phyloP scores from a whole-genome alignment of 768 basidiomycete species.

The Auricularia cornea region DNA sequence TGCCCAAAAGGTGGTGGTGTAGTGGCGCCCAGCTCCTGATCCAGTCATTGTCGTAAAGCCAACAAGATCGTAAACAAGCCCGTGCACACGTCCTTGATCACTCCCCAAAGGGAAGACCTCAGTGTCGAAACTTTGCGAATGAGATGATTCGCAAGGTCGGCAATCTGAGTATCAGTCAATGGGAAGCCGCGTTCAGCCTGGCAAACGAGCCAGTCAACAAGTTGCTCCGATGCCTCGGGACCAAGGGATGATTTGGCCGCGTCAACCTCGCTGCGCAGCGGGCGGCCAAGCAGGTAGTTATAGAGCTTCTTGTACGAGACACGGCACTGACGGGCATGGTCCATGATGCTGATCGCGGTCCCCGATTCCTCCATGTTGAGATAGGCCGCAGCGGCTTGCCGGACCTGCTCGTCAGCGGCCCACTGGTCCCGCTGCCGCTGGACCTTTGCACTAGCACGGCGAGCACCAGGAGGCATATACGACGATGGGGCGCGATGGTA shows the following conservation, averaged over 20 bases:
- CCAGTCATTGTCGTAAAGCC: too few relatives aligned
- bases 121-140: too few relatives aligned
- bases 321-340: neutral
- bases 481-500: too few relatives aligned
- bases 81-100: too few relatives aligned
- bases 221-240: neutral
- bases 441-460: too few relatives aligned
- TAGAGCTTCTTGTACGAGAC: neutral
- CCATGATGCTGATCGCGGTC: neutral
- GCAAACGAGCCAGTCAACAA: constrained; percentile 22
- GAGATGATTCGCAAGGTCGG: constrained; percentile 16
- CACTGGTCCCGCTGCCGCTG: too few relatives aligned
- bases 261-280: neutral
- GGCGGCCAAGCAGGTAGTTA: neutral
- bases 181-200: constrained; percentile 24
- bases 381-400: neutral
- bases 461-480: too few relatives aligned
- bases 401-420: neutral
- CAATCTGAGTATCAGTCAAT: constrained; percentile 13
- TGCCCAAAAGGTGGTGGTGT: too few relatives aligned
- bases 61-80: too few relatives aligned
- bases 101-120: too few relatives aligned
- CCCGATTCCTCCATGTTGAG: neutral
- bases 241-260: neutral
- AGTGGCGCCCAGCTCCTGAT: too few relatives aligned